Conservation (phyloP, 768 basidiomycete genomes). For the Trametes cingulata region DNA sequence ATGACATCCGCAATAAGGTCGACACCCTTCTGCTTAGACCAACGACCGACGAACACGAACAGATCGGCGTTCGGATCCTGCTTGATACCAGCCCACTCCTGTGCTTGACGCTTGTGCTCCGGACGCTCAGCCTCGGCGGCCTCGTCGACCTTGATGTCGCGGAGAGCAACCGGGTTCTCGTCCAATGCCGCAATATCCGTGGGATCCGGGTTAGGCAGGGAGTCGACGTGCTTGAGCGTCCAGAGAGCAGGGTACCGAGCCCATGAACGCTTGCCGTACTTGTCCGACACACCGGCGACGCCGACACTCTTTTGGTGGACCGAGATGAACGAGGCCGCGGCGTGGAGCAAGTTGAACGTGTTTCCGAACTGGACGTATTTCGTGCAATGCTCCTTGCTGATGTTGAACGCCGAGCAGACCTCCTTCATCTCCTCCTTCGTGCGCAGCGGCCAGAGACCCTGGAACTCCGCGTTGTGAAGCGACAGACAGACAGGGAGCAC, state of each 20-base stretch:
- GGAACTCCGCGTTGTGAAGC: slow-evolving; percentile 96
- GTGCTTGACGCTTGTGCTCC: slow-evolving; percentile 87
- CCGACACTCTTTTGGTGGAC: slow-evolving; percentile 91
- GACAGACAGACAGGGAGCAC: slow-evolving; percentile 89
- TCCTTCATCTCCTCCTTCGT: slow-evolving; percentile 99
- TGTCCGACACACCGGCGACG: slow-evolving; percentile 96
- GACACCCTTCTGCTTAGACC: slow-evolving; percentile 99
- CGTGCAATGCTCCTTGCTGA: slow-evolving; percentile 93
- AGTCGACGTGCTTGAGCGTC: slow-evolving; percentile 95
- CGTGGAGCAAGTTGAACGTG: slow-evolving; percentile 94
- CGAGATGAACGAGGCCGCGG: slow-evolving; percentile 90
- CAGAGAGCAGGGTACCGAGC: slow-evolving; percentile 94
- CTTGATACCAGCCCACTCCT: slow-evolving; percentile 93
- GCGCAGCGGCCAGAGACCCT: slow-evolving; percentile 93
- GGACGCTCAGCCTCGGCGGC: slow-evolving; percentile 88
- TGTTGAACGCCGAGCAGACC: slow-evolving; percentile 96
- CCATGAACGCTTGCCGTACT: slow-evolving; percentile 97
- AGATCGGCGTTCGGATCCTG: slow-evolving; percentile 89
- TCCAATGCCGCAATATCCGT: slow-evolving; percentile 93
- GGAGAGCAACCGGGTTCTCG: slow-evolving; percentile 68
- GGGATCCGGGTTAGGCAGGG: slow-evolving; percentile 92
- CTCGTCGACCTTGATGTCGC: slow-evolving; percentile 75
- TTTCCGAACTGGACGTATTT: slow-evolving; percentile 99
- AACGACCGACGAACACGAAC: slow-evolving; percentile 96
- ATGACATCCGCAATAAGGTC: slow-evolving; percentile 96